These are phyloP conservation scores for Thielaviopsis cerberus DNA, from an alignment of 2,329 filamentous ascomycete genomes.

Conservation along the genomic window DNA sequence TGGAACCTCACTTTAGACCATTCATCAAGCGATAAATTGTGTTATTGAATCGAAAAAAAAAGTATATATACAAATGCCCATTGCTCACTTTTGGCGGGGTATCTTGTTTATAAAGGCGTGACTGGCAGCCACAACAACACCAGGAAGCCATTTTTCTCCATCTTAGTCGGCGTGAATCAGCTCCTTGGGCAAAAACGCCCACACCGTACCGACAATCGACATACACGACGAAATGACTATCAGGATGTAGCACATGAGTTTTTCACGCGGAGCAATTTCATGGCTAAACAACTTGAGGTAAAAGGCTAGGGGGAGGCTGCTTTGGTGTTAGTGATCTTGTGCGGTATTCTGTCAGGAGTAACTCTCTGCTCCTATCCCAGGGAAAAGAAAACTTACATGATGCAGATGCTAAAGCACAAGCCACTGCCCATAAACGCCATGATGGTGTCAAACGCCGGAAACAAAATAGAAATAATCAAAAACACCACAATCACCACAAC, in stretches of 20 bases:
- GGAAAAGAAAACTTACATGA: slow-evolving; percentile 37
- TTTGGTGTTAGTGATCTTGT: not conserved
- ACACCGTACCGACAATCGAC: slow-evolving; percentile 62
- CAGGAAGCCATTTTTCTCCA: not conserved
- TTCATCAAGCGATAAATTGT: slow-evolving; percentile 3
- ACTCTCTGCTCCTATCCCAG: too few species aligned
- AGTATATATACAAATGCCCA: not conserved
- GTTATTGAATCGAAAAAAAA: not conserved
- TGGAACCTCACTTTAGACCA: too few species aligned
- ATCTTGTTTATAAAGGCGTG: not conserved
- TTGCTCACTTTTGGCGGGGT: not conserved
- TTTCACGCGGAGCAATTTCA: slow-evolving; percentile 47
- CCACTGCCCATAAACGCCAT: slow-evolving; percentile 82
- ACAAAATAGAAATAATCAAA: slow-evolving; percentile 49
- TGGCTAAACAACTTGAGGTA: slow-evolving; percentile 75
- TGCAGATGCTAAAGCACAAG: slow-evolving; percentile 83
- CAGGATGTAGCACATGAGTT: slow-evolving; percentile 46
- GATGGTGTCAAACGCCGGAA: slow-evolving; percentile 70
- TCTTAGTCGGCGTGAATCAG: slow-evolving; percentile 38
- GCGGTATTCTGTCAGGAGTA: too few species aligned
- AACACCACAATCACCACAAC: slow-evolving; percentile 52
- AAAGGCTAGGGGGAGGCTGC: slow-evolving; percentile 58
- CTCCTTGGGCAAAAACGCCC: slow-evolving; percentile 71
- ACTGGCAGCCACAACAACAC: not conserved
- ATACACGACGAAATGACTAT: slow-evolving; percentile 51